Evolutionary conservation across 169 alveolate genomes (phyloP).

Genomic region (Cryptosporidium canis): DNA sequence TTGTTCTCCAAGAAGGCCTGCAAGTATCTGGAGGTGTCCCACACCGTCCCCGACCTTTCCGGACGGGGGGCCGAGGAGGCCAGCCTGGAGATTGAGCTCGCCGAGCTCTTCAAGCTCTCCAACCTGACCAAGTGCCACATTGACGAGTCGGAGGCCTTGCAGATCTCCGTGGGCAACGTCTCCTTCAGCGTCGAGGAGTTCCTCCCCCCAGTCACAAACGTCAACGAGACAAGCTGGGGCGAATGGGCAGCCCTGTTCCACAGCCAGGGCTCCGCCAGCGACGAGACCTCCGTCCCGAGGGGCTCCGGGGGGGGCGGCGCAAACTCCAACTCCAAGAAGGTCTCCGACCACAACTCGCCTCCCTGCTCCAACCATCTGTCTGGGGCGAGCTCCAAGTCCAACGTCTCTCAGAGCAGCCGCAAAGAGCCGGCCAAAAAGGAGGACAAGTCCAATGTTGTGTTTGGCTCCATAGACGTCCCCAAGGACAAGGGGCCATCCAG

Average conservation of each 20-base stretch:
- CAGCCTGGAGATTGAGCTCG: neutral
- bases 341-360: slow-evolving; percentile 16
- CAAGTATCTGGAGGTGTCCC: slow-evolving; percentile 6
- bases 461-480: neutral
- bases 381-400: neutral
- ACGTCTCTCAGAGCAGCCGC: neutral
- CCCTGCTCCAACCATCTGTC: slow-evolving; percentile 2
- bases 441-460: neutral
- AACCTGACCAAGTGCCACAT: slow-evolving; percentile 13
- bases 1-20: slow-evolving; percentile 41
- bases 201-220: neutral
- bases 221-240: slow-evolving; percentile 55
- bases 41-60: neutral
- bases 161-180: neutral
- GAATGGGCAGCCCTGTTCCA: slow-evolving; percentile 36
- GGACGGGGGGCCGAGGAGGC: neutral
- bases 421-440: neutral
- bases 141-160: slow-evolving; percentile 38
- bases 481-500: slow-evolving; percentile 8
- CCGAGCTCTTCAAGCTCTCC: neutral
- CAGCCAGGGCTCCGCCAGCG: neutral
- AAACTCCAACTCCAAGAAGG: slow-evolving; percentile 20
- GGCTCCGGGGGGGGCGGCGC: neutral
- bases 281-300: neutral
- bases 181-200: neutral